Conservation (phyloP, 2,329 filamentous ascomycete genomes). For the Drechslerella stenobrocha region DNA sequence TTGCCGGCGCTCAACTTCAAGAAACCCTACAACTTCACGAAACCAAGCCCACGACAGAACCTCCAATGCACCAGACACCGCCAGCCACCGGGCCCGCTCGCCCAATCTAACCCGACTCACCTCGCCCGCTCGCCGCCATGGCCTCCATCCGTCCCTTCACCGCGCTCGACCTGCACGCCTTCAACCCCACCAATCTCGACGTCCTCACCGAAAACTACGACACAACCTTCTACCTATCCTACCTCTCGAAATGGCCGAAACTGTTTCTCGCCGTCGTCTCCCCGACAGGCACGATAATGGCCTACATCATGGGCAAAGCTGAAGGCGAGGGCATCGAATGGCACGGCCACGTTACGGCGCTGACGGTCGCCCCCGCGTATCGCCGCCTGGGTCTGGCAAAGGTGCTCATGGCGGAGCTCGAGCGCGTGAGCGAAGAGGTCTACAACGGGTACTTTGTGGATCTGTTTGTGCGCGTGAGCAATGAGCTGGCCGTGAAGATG, state of each 20-base stretch:
- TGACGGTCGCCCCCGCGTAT: conserved; percentile 86
- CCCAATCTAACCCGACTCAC: conserved; percentile 14
- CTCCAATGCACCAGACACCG: conserved; percentile 28
- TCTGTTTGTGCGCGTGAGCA: conserved; percentile 86
- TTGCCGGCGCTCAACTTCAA: no score
- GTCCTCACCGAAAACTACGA: conserved; percentile 98
- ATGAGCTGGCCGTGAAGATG: conserved; percentile 80
- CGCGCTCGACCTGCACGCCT: conserved; percentile 79
- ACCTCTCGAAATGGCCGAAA: conserved; percentile 92
- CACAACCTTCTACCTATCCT: conserved; percentile 91
- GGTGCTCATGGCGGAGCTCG: conserved; percentile 76
- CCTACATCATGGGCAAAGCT: conserved; percentile 93
- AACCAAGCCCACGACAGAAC: background rate
- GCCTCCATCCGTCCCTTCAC: conserved; percentile 83
- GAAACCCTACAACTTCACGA: background rate
- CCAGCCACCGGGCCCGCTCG: conserved; percentile 7
- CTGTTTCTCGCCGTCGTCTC: conserved; percentile 92
- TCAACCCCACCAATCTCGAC: conserved; percentile 94
- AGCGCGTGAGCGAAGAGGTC: conserved; percentile 72
- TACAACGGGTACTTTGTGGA: conserved; percentile 94
- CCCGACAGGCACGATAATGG: conserved; percentile 81
- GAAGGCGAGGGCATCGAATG: conserved; percentile 59
- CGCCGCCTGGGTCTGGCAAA: conserved; percentile 85
- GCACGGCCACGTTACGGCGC: conserved; percentile 95
- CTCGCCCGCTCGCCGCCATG: conserved; percentile 60